Conservation (phyloP, 768 basidiomycete genomes). For the Suillus paluster region DNA sequence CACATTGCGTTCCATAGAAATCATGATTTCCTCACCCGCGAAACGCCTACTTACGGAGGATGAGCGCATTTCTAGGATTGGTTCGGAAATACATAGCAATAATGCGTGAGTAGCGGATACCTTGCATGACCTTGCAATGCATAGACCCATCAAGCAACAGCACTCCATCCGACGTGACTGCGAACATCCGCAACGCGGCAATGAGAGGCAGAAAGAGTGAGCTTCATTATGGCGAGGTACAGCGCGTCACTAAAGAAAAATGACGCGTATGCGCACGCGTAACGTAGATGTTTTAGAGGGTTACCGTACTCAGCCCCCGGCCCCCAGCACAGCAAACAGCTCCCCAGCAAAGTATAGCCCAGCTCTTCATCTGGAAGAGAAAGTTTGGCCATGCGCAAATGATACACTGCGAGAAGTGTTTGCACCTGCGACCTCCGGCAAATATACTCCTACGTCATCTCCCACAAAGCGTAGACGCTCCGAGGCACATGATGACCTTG, state of each 20-base stretch:
- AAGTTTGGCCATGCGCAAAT: conserved; percentile 58
- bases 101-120: conserved; percentile 27
- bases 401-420: conserved; percentile 58
- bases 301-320: conserved; percentile 51
- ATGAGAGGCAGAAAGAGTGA: conserved; percentile 66
- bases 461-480: conserved; percentile 42
- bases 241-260: conserved; percentile 29
- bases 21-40: conserved; percentile 26
- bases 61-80: conserved; percentile 28
- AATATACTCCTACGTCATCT: conserved; percentile 34
- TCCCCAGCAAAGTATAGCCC: conserved; percentile 35
- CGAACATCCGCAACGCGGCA: conserved; percentile 59
- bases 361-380: conserved; percentile 20
- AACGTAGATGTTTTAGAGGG: conserved; percentile 63
- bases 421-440: conserved; percentile 38
- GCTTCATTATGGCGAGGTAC: conserved; percentile 24
- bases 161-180: conserved; percentile 51
- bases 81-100: conserved; percentile 25
- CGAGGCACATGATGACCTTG: conserved; percentile 22
- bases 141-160: conserved; percentile 32
- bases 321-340: conserved; percentile 17
- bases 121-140: conserved; percentile 13
- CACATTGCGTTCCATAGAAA: background rate
- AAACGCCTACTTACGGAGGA: conserved; percentile 43
- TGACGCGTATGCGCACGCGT: conserved; percentile 30